A percentile compares a stretch with the other conserved stretches of the same genome.
Evolutionary conservation across 2,329 filamentous ascomycete genomes (phyloP).

Genomic region (Aureobasidium uvarum): DNA sequence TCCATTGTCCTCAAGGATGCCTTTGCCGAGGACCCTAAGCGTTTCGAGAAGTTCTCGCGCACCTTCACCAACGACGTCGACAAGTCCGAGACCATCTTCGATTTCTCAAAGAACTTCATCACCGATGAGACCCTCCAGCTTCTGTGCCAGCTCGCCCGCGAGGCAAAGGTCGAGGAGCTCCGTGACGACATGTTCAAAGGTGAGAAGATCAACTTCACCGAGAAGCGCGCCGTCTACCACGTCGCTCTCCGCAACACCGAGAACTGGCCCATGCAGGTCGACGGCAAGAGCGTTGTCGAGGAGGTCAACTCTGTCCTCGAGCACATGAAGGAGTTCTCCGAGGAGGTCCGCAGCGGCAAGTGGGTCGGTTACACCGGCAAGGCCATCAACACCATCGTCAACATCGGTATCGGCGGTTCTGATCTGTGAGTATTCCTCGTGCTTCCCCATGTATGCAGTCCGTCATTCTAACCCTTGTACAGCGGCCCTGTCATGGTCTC

Average conservation of each 20-base stretch:
- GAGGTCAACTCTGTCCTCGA: constrained; percentile 87
- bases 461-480: constrained; percentile 33
- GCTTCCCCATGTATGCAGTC: not conserved
- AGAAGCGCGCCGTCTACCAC: constrained; percentile 94
- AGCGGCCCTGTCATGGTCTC: constrained; percentile 99
- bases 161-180: constrained; percentile 87
- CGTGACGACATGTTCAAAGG: constrained; percentile 97
- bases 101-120: constrained; percentile 99
- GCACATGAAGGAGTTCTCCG: constrained; percentile 98
- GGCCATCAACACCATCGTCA: constrained; percentile 94
- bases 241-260: constrained; percentile 86
- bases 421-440: constrained; percentile 72
- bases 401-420: constrained; percentile 96
- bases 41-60: constrained; percentile 87
- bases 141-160: constrained; percentile 84
- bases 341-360: constrained; percentile 87
- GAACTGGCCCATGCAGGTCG: constrained; percentile 77
- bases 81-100: constrained; percentile 85
- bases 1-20: constrained; percentile 87
- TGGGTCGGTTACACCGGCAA: constrained; percentile 99
- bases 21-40: constrained; percentile 79
- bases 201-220: constrained; percentile 99
- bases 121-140: constrained; percentile 87
- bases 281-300: constrained; percentile 90
- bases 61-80: constrained; percentile 78